Evolutionary conservation across 768 basidiomycete species (phyloP).

Genomic region (Rhizopogon vinicolor): DNA sequence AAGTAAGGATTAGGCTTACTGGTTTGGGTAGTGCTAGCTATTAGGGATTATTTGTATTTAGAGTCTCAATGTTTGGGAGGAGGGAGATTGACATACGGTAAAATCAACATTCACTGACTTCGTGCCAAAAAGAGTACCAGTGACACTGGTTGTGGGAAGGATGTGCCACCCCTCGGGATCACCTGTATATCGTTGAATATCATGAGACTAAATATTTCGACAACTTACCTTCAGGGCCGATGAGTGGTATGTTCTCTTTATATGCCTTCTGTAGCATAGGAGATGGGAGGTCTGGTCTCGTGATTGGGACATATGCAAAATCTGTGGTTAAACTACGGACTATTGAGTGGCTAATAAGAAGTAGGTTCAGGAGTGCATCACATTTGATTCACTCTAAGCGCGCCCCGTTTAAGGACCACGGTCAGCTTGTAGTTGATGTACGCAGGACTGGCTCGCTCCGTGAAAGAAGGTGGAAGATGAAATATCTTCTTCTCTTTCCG

Average conservation of each 20-base stretch:
- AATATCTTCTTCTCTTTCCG: constrained; percentile 33
- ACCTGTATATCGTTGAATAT: constrained; percentile 8
- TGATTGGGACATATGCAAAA: constrained; percentile 29
- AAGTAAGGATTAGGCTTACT: constrained; percentile 19
- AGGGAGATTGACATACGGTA: constrained; percentile 22
- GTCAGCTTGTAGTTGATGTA: constrained; percentile 54
- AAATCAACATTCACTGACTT: constrained; percentile 24
- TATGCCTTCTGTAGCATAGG: constrained; percentile 32
- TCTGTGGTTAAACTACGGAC: constrained; percentile 24
- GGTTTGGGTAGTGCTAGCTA: constrained; percentile 50
- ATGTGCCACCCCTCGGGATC: constrained; percentile 39
- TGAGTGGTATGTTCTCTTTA: constrained; percentile 24
- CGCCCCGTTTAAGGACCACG: constrained; percentile 44
- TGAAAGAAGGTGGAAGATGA: constrained; percentile 48
- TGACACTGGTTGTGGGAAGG: constrained; percentile 24
- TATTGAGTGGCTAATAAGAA: neutral
- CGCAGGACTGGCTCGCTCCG: constrained; percentile 49
- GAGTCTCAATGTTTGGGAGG: neutral
- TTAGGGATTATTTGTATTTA: neutral
- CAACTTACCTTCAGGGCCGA: constrained; percentile 28
- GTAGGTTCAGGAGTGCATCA: neutral
- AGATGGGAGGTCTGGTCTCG: constrained; percentile 31
- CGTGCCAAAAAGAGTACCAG: constrained; percentile 31
- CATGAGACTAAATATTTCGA: neutral
- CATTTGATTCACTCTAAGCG: constrained; percentile 45